Percentiles rank a stretch among this genome's conserved stretches.
Evolutionary conservation across 2,329 filamentous ascomycete species (phyloP).

Genomic region (Sporothrix brunneoviolacea): DNA sequence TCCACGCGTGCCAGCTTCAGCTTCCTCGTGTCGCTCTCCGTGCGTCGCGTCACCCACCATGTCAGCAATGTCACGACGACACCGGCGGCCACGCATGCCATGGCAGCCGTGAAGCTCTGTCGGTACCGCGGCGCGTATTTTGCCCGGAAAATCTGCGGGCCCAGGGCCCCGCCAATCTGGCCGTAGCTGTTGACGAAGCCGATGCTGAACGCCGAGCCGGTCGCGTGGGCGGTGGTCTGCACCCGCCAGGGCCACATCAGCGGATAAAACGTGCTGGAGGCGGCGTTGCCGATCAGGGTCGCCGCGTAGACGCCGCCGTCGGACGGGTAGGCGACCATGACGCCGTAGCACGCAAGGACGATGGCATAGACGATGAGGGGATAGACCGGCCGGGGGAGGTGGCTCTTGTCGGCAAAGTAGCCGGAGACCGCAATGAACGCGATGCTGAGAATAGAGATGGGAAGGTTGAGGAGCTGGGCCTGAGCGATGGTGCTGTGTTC

Average conservation of each 20-base stretch:
- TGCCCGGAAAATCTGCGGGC: slow-evolving; percentile 16
- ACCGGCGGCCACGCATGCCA: slow-evolving; percentile 10
- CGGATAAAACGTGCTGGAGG: slow-evolving; percentile 29
- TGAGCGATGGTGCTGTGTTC: slow-evolving; percentile 31
- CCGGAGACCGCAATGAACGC: slow-evolving; percentile 12
- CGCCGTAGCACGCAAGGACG: slow-evolving; percentile 14
- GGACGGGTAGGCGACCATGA: slow-evolving; percentile 14
- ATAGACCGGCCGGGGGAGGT: slow-evolving; percentile 12
- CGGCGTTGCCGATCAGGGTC: slow-evolving; percentile 40
- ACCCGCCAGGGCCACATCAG: slow-evolving; percentile 18
- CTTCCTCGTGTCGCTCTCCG: slow-evolving; percentile 12
- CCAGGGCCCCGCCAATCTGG: slow-evolving; percentile 18
- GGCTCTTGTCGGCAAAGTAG: slow-evolving; percentile 15
- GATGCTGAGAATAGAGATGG: slow-evolving; percentile 12
- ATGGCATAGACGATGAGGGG: slow-evolving; percentile 10
- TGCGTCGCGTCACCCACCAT: slow-evolving; percentile 15
- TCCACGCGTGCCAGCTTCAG: slow-evolving; percentile 13
- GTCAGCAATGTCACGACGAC: slow-evolving; percentile 10
- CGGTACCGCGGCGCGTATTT: slow-evolving; percentile 15
- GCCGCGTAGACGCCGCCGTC: slow-evolving; percentile 29
- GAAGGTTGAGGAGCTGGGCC: slow-evolving; percentile 39
- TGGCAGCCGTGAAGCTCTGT: slow-evolving; percentile 13
- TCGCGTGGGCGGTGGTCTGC: slow-evolving; percentile 12
- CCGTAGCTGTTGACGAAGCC: slow-evolving; percentile 18
- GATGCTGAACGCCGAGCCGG: slow-evolving; percentile 16